These are phyloP conservation scores for Isabelozyma rhagii DNA, from an alignment of 805 yeast species.

Conservation along the genomic window DNA sequence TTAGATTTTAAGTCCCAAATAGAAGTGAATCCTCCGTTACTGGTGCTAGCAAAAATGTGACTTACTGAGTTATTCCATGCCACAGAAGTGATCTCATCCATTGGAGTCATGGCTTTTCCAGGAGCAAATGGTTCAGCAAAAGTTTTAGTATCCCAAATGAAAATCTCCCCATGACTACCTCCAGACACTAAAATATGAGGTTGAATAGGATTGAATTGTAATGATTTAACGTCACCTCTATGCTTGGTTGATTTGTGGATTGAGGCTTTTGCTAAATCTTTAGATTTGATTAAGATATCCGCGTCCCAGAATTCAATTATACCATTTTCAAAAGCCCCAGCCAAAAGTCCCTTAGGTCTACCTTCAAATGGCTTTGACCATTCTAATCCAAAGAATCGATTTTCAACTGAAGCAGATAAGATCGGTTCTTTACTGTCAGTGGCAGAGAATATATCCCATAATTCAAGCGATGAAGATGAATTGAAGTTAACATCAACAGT, in stretches of 20 bases:
- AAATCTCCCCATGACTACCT: slow-evolving; percentile 84
- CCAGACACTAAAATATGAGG: slow-evolving; percentile 76
- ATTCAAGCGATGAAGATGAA: slow-evolving; percentile 70
- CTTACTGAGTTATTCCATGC: slow-evolving; percentile 85
- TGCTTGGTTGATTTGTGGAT: slow-evolving; percentile 57
- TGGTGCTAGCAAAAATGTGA: slow-evolving; percentile 89
- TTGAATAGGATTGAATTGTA: slow-evolving; percentile 76
- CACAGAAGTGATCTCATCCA: slow-evolving; percentile 75
- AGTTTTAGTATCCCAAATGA: slow-evolving; percentile 82
- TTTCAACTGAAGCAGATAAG: slow-evolving; percentile 32
- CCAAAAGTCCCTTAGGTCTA: slow-evolving; percentile 57
- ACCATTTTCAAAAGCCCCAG: slow-evolving; percentile 89
- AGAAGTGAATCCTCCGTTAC: slow-evolving; percentile 80
- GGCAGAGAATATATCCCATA: slow-evolving; percentile 64
- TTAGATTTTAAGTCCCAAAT: slow-evolving; percentile 91
- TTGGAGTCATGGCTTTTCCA: slow-evolving; percentile 75
- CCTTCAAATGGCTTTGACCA: slow-evolving; percentile 66
- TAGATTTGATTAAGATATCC: slow-evolving; percentile 41
- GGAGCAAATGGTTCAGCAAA: slow-evolving; percentile 58
- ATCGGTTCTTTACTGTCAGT: slow-evolving; percentile 29
- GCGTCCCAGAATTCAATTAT: slow-evolving; percentile 76
- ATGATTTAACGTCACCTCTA: slow-evolving; percentile 64
- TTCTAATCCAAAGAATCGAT: slow-evolving; percentile 68
- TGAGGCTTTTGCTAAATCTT: slow-evolving; percentile 39
- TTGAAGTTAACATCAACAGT: slow-evolving; percentile 88